Evolutionary conservation across 768 basidiomycete genomes (phyloP), one percentile per base, ranked within the genome.

Genomic region (Calocera viscosa): DNA sequence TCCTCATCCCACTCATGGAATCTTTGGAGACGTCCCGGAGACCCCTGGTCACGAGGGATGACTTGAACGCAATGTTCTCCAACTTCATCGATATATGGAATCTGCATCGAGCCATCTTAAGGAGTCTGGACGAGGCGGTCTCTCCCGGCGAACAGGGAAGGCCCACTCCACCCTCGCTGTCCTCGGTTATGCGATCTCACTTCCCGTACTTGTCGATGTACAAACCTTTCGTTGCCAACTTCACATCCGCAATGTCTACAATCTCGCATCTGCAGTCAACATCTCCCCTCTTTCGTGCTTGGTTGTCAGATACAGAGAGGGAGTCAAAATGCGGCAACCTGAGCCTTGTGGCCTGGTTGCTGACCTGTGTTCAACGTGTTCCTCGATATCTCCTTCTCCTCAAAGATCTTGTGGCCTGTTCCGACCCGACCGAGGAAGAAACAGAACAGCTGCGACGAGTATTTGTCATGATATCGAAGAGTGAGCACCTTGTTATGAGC

Each of bases 41-140:
- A 60, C 86, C 89, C 1, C 75, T 93, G n/a, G 80, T 93, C 64
- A 80, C 85, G 67, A 84, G 89, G 67, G 75, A 82, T 1, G 82
- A 85, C 49, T 81, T 93, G 67, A 88, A 86, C 0, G 81, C 85
- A 14, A 79, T 92, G 38, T 94, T 94, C 75, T 88, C 88, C 69
- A 92, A 92, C 75, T 91, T 93, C 70, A 86, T 91, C 73, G 91
- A 93, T 75, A 92, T 94, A 35, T 91, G 88, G 91, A 92, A 91
- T 72, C 80, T 91, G 47, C 90, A 91, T 76, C 87, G 83, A 64
- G 83, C 87, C 1, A 87, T 91, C 76, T 84, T 85, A 67, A 78
- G 82, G 5, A 82, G 86, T 1, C 80, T 91, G 32, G 80, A 83
- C 8, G 75, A 77, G 43, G 78, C 83, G 63, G 71, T 80, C 67